Conservation (phyloP, 306 rosid genomes). For the Nissolia schottii region DNA sequence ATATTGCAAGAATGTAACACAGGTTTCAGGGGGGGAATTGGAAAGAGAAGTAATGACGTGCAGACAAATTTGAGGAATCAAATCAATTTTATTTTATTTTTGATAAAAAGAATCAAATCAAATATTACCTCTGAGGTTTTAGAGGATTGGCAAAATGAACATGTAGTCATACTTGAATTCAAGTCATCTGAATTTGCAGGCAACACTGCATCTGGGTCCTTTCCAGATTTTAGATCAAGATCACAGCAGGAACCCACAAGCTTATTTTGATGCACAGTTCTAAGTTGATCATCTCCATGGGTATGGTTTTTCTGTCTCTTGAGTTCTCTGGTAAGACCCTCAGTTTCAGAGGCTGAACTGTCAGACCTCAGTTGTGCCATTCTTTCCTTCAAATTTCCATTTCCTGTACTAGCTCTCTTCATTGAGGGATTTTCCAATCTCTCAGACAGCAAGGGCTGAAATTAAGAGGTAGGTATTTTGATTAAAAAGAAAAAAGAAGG, state of each 20-base stretch:
- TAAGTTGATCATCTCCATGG: slow-evolving; percentile 19
- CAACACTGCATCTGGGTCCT: slow-evolving; percentile 8
- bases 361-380: slow-evolving; percentile 39
- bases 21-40: not conserved
- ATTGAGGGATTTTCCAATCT: slow-evolving; percentile 40
- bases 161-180: slow-evolving; percentile 25
- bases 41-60: not conserved
- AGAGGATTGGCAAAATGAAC: slow-evolving; percentile 88
- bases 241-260: slow-evolving; percentile 21
- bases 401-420: slow-evolving; percentile 31
- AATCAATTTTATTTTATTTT: too few relatives aligned
- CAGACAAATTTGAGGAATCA: not conserved
- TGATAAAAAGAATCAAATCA: too few relatives aligned
- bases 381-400: slow-evolving; percentile 27
- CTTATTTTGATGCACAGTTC: slow-evolving; percentile 16
- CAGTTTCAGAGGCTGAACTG: slow-evolving; percentile 54
- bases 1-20: not conserved
- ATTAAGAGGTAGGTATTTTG: not conserved
- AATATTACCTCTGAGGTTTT: slow-evolving; percentile 56
- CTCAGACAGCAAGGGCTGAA: slow-evolving; percentile 27
- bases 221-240: slow-evolving; percentile 14
- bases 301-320: slow-evolving; percentile 53
- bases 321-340: slow-evolving; percentile 39
- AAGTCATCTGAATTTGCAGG: slow-evolving; percentile 18
- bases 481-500: too few relatives aligned